Conservation (phyloP, 371 early-diverging fungal species). For the Phascolomyces articulosus region DNA sequence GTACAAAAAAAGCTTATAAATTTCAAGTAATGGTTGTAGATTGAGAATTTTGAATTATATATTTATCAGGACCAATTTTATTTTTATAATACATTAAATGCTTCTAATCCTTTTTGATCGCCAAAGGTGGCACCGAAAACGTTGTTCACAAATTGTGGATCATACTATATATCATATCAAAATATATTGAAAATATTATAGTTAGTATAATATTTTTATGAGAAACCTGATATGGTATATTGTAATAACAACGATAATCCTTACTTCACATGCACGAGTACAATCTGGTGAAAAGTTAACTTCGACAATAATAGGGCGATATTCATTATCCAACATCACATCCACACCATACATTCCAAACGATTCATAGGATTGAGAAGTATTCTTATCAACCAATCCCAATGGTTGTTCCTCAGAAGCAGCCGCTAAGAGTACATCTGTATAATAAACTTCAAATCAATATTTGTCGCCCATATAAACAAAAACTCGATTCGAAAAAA, state of each 20-base stretch:
- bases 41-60: background rate
- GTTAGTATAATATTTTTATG: background rate
- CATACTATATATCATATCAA: slow-evolving; percentile 28
- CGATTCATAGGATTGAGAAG: slow-evolving; percentile 33
- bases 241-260: too few relatives aligned
- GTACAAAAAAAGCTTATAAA: too few relatives aligned
- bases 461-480: background rate
- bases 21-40: too few relatives aligned
- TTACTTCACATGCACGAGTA: slow-evolving; percentile 57
- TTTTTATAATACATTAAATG: slow-evolving; percentile 49
- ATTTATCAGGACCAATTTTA: background rate
- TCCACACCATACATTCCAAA: slow-evolving; percentile 63
- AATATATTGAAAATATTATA: background rate
- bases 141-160: slow-evolving; percentile 60
- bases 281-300: slow-evolving; percentile 64
- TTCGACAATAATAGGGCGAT: slow-evolving; percentile 56
- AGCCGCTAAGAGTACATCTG: slow-evolving; percentile 55
- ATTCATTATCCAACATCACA: slow-evolving; percentile 55
- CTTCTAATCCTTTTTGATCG: slow-evolving; percentile 46
- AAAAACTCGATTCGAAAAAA: too few relatives aligned
- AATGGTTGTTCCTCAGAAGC: slow-evolving; percentile 49
- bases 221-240: background rate
- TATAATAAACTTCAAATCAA: background rate
- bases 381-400: slow-evolving; percentile 33
- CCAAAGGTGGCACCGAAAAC: slow-evolving; percentile 53